Percentiles rank a stretch among this genome's conserved stretches.
Conservation (phyloP, 164 flowering plant species). For the Protea cynaroides region DNA sequence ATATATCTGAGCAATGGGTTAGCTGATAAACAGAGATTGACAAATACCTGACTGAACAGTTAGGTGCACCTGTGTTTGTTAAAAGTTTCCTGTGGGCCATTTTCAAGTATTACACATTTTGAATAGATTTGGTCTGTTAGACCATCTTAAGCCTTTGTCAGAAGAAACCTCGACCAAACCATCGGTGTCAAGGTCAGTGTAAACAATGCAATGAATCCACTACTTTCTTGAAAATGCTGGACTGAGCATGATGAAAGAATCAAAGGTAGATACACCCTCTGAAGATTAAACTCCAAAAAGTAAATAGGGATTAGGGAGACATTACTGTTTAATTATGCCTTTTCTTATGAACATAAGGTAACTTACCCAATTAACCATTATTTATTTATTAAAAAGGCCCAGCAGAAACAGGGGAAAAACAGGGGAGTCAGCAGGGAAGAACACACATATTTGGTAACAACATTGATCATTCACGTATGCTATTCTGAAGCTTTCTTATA, state of each 20-base stretch:
- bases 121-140: constrained; percentile 1
- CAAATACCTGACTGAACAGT: background rate
- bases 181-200: background rate
- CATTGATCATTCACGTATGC: background rate
- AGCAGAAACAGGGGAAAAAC: background rate
- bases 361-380: background rate
- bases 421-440: background rate
- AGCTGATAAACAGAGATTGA: no score
- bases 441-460: background rate
- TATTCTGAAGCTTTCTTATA: background rate
- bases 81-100: background rate
- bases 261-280: background rate
- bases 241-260: background rate
- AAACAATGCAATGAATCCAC: background rate
- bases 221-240: background rate
- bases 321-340: no score
- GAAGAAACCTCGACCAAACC: background rate
- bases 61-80: background rate
- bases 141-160: background rate
- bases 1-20: no score
- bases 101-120: background rate
- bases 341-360: background rate
- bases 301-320: background rate
- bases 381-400: background rate
- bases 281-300: background rate